Percentiles rank a stretch among this genome's conserved stretches.
phyloP scores from a whole-genome alignment of 148 eudicot species.

The Tetragonia tetragonoides region DNA sequence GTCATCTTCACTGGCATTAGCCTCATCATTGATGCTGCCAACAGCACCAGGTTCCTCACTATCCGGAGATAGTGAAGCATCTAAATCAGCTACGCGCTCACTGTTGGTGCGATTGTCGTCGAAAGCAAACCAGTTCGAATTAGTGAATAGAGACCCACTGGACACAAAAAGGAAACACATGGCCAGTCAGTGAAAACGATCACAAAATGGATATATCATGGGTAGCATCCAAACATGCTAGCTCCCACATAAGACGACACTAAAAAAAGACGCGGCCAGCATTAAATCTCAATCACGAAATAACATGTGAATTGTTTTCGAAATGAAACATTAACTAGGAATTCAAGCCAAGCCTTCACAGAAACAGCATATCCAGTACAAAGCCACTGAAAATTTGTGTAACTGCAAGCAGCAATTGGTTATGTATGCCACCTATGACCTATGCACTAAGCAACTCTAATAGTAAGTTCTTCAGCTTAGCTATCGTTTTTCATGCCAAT shows the following conservation, averaged over 20 bases:
- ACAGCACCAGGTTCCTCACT: conserved; percentile 28
- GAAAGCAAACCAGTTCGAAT: conserved; percentile 92
- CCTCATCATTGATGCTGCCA: conserved; percentile 26
- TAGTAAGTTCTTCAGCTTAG: too few relatives aligned
- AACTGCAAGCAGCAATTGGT: not conserved
- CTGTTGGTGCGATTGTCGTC: conserved; percentile 50
- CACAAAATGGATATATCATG: not conserved
- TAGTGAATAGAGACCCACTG: conserved; percentile 79
- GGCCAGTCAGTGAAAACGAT: not conserved
- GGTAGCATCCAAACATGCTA: not conserved
- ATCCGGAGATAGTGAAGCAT: conserved; percentile 49
- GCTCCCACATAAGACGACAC: not conserved
- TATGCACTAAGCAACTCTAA: too few relatives aligned
- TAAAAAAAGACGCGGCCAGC: too few relatives aligned
- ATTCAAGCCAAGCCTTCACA: conserved; percentile 1
- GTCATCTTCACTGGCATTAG: conserved; percentile 30
- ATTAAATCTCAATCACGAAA: not conserved
- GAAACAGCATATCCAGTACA: not conserved
- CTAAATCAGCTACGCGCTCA: conserved; percentile 40
- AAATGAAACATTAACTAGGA: not conserved
- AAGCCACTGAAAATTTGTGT: not conserved
- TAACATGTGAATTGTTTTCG: not conserved
- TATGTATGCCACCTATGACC: too few relatives aligned
- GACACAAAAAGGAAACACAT: not conserved
- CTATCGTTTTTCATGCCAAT: too few relatives aligned